phyloP scores from a whole-genome alignment of 2,329 filamentous ascomycete genomes.

The Ophiostoma piceae region DNA sequence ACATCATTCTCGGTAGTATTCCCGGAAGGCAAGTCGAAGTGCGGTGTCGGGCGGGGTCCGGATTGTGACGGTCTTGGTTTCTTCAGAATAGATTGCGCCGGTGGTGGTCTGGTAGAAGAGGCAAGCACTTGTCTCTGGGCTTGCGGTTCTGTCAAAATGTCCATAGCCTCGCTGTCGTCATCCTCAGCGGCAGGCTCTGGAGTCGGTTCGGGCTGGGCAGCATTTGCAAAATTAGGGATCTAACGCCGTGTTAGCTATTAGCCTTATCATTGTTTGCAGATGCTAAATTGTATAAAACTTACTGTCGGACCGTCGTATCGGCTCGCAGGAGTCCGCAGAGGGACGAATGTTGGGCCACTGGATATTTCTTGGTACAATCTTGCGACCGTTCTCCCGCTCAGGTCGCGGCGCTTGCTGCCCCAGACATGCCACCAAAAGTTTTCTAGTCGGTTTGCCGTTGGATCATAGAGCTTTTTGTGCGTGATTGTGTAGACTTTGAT shows the following conservation, averaged over 20 bases:
- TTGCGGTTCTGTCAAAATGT: not conserved
- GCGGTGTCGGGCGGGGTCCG: constrained; percentile 54
- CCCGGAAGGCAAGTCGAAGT: constrained; percentile 51
- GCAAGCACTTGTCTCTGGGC: constrained; percentile 21
- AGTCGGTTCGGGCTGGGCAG: constrained; percentile 24
- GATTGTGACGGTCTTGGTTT: constrained; percentile 43
- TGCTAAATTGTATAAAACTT: constrained; percentile 28
- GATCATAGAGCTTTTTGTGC: constrained; percentile 53
- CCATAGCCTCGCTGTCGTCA: not conserved
- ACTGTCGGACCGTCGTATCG: constrained; percentile 50
- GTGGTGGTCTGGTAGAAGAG: constrained; percentile 45
- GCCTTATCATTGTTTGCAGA: not conserved
- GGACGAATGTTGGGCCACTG: constrained; percentile 52
- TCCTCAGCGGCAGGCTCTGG: not conserved
- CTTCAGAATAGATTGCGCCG: constrained; percentile 55
- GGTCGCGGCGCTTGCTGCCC: constrained; percentile 51
- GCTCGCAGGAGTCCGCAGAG: constrained; percentile 48
- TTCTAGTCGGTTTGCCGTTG: constrained; percentile 57
- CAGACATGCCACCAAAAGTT: constrained; percentile 64
- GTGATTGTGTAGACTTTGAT: constrained; percentile 55
- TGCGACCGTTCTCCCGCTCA: constrained; percentile 51
- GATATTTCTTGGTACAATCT: constrained; percentile 55
- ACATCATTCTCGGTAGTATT: constrained; percentile 36
- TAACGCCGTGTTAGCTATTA: not conserved
- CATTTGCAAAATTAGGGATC: constrained; percentile 7